Evolutionary conservation across 495 filamentous ascomycete genomes (phyloP), one percentile per base, ranked within the genome.

Genomic region (Trichoderma orchidacearum): DNA sequence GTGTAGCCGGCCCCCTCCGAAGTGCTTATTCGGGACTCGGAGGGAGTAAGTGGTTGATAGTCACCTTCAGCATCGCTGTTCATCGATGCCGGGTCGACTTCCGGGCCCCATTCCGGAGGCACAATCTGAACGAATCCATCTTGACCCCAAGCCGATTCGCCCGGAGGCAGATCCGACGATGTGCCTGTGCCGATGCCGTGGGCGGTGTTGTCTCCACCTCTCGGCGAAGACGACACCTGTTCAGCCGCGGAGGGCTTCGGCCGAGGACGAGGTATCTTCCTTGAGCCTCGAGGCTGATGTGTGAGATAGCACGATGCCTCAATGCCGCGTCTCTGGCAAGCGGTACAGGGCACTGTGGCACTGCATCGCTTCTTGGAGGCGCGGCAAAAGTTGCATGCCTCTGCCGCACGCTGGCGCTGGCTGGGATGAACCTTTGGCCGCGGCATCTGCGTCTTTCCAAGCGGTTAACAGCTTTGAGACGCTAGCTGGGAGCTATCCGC

Each of bases 371-470:
- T 57, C 45, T 57, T 57, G 28, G 45, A 45, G 3, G 18, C 36
- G 41, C 56, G 56, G 45, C 56, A 57, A 23, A 38, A 51, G 9
- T 57, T 57, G 45, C 56, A 57, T 5, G 56, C 56, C 29, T 57
- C 56, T 12, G 56, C 27, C 18, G 56, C 56, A 15, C 56, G 36
- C 30, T 57, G 56, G 13, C 56, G 56, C 34, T 57, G 56, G 7
- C 41, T 51, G 11, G 56, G 56, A 7, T 32, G 45, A 18, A 57
- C 56, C 30, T 51, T 57, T 18, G 56, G 56, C n/a, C 56, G 56
- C 3, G 56, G 38, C 56, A 57, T 57, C 34, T 36, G n/a, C 12
- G 34, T 15, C 36, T 41, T 41, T n/a, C n/a, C 36, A 5, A 17
- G 5, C n/a, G n/a, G 15, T n/a, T 5, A 17, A 38, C 8, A 18